These are phyloP conservation scores for Saposhnikovia divaricata DNA, from an alignment of 129 eudicot genomes.

Conservation along the genomic window DNA sequence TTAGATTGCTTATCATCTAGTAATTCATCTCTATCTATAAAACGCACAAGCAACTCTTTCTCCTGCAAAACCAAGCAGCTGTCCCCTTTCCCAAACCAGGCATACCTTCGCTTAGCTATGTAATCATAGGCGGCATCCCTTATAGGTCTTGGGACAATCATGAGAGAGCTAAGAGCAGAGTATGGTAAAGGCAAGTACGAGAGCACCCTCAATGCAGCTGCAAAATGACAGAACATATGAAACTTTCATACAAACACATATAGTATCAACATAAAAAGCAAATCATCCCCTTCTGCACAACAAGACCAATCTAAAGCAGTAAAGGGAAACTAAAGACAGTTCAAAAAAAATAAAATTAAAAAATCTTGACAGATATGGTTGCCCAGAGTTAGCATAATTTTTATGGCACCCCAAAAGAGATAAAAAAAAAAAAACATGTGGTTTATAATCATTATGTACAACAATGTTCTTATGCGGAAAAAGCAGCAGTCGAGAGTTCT, in stretches of 20 bases:
- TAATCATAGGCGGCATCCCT: constrained; percentile 83
- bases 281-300: background rate
- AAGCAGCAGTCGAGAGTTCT: constrained; percentile 11
- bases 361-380: background rate
- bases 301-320: background rate
- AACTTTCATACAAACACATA: background rate
- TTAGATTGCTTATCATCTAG: constrained; percentile 33
- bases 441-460: background rate
- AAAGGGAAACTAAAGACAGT: background rate
- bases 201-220: constrained; percentile 83
- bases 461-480: background rate
- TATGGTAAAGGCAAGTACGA: constrained; percentile 85
- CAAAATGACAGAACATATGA: constrained; percentile 4
- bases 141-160: constrained; percentile 63
- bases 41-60: constrained; percentile 76
- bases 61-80: constrained; percentile 80
- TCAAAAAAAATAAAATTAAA: background rate
- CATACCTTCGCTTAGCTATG: constrained; percentile 65
- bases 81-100: constrained; percentile 81
- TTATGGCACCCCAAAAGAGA: background rate
- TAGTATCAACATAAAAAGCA: background rate
- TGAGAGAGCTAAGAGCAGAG: constrained; percentile 55
- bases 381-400: background rate
- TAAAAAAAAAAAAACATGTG: background rate
- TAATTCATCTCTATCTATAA: constrained; percentile 76